A percentile compares a stretch with the other conserved stretches of the same genome.
These are phyloP conservation scores for Tolypocladium paradoxum DNA, from an alignment of 2,329 filamentous ascomycete genomes.

Conservation along the genomic window DNA sequence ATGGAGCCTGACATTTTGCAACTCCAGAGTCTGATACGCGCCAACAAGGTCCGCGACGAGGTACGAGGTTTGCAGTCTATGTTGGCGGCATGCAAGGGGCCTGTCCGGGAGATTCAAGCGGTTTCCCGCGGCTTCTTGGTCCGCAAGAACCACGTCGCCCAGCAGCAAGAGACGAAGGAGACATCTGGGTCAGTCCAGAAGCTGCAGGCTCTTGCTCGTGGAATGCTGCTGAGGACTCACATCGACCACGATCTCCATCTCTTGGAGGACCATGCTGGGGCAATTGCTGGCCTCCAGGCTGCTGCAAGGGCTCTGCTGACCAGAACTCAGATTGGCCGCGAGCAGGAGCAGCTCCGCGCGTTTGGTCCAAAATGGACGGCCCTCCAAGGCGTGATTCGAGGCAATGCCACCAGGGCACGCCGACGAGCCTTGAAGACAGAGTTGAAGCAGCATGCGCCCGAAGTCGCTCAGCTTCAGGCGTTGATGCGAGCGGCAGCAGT, in stretches of 20 bases:
- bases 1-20: conserved; percentile 63
- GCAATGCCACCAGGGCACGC: conserved; percentile 34
- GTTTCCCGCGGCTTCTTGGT: conserved; percentile 56
- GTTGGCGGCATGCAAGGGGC: conserved; percentile 50
- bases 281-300: conserved; percentile 52
- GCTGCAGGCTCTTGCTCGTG: conserved; percentile 58
- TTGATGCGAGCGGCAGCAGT: conserved; percentile 44
- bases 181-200: conserved; percentile 40
- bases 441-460: conserved; percentile 30
- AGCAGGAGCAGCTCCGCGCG: conserved; percentile 39
- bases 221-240: conserved; percentile 50
- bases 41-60: conserved; percentile 51
- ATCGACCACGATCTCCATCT: conserved; percentile 41
- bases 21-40: conserved; percentile 73
- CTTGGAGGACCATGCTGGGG: conserved; percentile 38
- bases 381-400: conserved; percentile 31
- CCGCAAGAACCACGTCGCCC: conserved; percentile 44
- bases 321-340: conserved; percentile 39
- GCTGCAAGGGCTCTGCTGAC: conserved; percentile 52
- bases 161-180: conserved; percentile 43
- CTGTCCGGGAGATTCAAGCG: conserved; percentile 56
- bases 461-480: conserved; percentile 38
- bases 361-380: conserved; percentile 39
- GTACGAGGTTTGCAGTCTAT: conserved; percentile 45
- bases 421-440: conserved; percentile 35